Evolutionary conservation across 1,284 basidiomycete species (phyloP).

Genomic region (Fomitopsis pinicola): DNA sequence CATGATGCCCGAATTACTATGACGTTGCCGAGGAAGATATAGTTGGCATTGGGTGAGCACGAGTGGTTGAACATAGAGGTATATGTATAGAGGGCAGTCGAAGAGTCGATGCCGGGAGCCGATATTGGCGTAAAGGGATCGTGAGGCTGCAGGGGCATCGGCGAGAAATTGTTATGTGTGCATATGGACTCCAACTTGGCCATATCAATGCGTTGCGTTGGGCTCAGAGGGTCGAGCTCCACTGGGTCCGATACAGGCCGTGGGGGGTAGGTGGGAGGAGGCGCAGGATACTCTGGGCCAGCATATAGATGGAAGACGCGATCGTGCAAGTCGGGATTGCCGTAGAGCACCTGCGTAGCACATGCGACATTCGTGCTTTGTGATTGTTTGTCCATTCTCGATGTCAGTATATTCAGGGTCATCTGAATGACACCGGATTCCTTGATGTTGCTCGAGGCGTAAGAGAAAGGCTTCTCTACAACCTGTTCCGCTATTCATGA

Average conservation of each 20-base stretch:
- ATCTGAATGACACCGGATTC: conserved; percentile 4
- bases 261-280: conserved; percentile 13
- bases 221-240: conserved; percentile 9
- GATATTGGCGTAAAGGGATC: not conserved
- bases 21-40: conserved; percentile 20
- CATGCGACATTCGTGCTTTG: conserved; percentile 9
- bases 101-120: not conserved
- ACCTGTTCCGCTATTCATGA: conserved; percentile 7
- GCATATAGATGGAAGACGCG: conserved; percentile 17
- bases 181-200: conserved; percentile 16
- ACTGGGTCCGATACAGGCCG: not conserved
- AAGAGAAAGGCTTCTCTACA: conserved; percentile 16
- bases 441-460: conserved; percentile 10
- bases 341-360: conserved; percentile 15
- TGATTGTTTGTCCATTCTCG: conserved; percentile 5
- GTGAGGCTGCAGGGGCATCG: conserved; percentile 4
- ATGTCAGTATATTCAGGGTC: conserved; percentile 13
- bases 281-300: conserved; percentile 13
- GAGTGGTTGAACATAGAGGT: conserved; percentile 31
- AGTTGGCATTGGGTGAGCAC: conserved; percentile 21
- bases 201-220: conserved; percentile 15
- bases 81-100: conserved; percentile 22
- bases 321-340: conserved; percentile 17
- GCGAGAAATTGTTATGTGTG: conserved; percentile 16
- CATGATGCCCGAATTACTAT: conserved; percentile 18